Percentiles rank a stretch among this genome's conserved stretches.
Evolutionary conservation across 1,284 basidiomycete species (phyloP).

Genomic region (Nidula niveotomentosa): DNA sequence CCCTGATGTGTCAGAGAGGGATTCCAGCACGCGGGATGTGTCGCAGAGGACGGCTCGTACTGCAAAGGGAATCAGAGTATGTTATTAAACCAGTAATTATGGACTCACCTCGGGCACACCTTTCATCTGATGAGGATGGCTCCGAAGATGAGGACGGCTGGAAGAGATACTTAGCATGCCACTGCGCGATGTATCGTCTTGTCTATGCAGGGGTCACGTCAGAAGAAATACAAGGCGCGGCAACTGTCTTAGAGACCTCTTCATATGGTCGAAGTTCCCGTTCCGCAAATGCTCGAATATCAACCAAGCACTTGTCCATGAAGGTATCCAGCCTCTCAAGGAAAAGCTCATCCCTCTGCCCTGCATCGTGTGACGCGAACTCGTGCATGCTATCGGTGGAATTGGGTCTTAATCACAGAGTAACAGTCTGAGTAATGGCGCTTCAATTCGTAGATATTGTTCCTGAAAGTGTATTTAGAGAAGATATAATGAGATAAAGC

Average conservation of each 20-base stretch:
- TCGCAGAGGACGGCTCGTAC: conserved; percentile 44
- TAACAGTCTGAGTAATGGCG: no score
- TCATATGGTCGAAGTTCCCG: conserved; percentile 58
- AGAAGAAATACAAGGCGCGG: conserved; percentile 7
- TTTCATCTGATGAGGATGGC: conserved; percentile 6
- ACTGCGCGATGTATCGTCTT: conserved; percentile 50
- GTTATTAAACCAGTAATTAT: not conserved
- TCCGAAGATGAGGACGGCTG: conserved; percentile 18
- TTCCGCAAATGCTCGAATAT: conserved; percentile 57
- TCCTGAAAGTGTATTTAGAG: conserved; percentile 9
- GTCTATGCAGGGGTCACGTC: conserved; percentile 35
- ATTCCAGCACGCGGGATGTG: conserved; percentile 51
- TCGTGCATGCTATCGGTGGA: no score
- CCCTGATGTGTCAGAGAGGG: conserved; percentile 43
- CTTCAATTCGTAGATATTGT: not conserved
- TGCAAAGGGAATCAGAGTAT: conserved; percentile 21
- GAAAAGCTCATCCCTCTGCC: conserved; percentile 44
- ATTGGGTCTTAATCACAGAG: no score
- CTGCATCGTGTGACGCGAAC: no score
- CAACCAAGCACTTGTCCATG: conserved; percentile 53
- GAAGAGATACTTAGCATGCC: conserved; percentile 58
- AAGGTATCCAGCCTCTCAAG: conserved; percentile 61
- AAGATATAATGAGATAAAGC: not conserved
- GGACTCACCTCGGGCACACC: conserved; percentile 11
- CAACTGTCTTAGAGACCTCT: conserved; percentile 41